These are phyloP conservation scores for Streptanthus diversifolius DNA, from an alignment of 345 rosid genomes.

Conservation along the genomic window DNA sequence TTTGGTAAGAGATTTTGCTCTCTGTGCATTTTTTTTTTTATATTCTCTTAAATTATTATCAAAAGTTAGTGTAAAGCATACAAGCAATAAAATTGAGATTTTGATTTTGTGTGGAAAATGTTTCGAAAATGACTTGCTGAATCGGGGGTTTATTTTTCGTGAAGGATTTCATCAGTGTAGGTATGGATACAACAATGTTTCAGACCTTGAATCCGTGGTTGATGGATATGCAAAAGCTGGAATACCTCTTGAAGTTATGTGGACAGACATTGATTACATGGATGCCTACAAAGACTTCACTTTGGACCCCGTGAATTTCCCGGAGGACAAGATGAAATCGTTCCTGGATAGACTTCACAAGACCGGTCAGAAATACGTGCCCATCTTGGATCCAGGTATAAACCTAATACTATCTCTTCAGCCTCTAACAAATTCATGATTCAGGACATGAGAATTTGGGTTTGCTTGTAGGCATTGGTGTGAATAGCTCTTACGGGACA, in stretches of 20 bases:
- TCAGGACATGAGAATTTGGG: neutral
- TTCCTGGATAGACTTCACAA: conserved; percentile 50
- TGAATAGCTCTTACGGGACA: conserved; percentile 46
- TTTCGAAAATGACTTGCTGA: neutral
- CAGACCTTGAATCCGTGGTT: conserved; percentile 54
- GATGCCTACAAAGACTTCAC: conserved; percentile 67
- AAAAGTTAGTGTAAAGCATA: neutral
- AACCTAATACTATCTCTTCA: neutral
- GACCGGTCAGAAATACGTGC: conserved; percentile 60
- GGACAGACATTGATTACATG: conserved; percentile 87
- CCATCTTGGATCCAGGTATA: conserved; percentile 71
- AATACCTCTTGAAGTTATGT: conserved; percentile 76
- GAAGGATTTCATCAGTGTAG: conserved; percentile 75
- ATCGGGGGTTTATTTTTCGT: neutral
- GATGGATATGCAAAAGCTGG: conserved; percentile 62
- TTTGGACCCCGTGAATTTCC: conserved; percentile 63
- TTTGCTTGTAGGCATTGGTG: conserved; percentile 46
- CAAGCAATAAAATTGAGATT: neutral
- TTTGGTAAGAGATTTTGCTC: conserved; percentile 41
- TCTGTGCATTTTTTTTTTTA: neutral
- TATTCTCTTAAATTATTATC: neutral
- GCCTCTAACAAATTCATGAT: neutral
- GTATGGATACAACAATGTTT: conserved; percentile 59
- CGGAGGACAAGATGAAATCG: conserved; percentile 40
- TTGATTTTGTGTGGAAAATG: neutral